These are phyloP conservation scores for Fusarium stilboides DNA, from an alignment of 2,329 filamentous ascomycete genomes.

Conservation along the genomic window DNA sequence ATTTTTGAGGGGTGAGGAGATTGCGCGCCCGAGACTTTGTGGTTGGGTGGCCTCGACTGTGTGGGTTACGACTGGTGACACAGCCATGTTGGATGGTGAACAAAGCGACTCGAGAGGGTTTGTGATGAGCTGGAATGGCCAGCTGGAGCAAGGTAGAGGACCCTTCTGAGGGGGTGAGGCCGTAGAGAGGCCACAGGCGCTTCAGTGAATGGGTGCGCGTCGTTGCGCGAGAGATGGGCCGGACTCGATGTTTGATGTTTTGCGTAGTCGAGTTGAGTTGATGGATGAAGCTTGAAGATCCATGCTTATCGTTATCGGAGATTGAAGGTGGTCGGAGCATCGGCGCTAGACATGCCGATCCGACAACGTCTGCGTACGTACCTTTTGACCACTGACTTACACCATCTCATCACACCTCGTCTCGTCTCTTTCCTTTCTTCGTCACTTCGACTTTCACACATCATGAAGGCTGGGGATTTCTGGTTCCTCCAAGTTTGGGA, in stretches of 20 bases:
- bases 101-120: conserved; percentile 11
- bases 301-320: conserved; percentile 40
- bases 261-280: conserved; percentile 7
- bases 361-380: not conserved
- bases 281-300: conserved; percentile 22
- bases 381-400: conserved; percentile 5
- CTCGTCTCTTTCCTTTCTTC: not conserved
- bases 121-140: conserved; percentile 24
- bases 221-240: conserved; percentile 1
- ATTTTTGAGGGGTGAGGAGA: conserved; percentile 63
- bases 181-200: too few species aligned
- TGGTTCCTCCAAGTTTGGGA: rapidly evolving
- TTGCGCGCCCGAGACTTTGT: conserved; percentile 50
- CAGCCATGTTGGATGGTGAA: conserved; percentile 57
- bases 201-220: not conserved
- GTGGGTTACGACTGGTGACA: conserved; percentile 63
- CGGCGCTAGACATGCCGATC: conserved; percentile 35
- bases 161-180: not conserved
- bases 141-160: conserved; percentile 6
- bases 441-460: not conserved
- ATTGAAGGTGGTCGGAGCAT: conserved; percentile 33
- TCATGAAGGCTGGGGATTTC: not conserved
- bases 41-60: conserved; percentile 53
- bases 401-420: not conserved
- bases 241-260: conserved; percentile 1